Evolutionary conservation across 257 asterid genomes (phyloP), one percentile per base, ranked within the genome.

Genomic region (Ehretia macrophylla): DNA sequence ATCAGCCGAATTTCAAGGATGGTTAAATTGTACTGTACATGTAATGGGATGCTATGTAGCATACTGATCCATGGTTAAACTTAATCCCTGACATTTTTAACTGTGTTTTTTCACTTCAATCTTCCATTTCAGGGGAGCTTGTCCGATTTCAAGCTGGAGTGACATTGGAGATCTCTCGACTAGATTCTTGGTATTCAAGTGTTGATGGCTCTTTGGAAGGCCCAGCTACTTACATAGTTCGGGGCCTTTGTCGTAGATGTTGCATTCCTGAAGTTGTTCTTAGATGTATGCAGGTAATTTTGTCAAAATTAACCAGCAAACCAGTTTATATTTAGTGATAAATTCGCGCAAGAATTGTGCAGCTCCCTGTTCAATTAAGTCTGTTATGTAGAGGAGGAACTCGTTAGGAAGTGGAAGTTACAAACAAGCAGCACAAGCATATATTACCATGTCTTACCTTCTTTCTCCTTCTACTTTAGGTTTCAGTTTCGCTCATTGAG

Each of bases 171-270:
- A 89, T 93, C 69, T 86, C 94, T 57, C 71, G 84, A 64, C 72
- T 93, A 73, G 97, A 93, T 79, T 94, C 96, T 70, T 93, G 97
- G 97, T 89, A 86, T 75, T 93, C 96, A 40, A 84, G 77, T 59
- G 71, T 64, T 64, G 82, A 83, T 69, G 97, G 97, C 55, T 77
- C 91, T 57, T 61, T 83, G 58, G 90, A 77, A 72, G 89, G 77
- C 38, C 88, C 95, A 14, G 97, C 99, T n/a, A 83, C 92, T 13
- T 93, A 83, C 63, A 62, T 93, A 68, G 87, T 86, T 39, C 87
- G 88, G 32, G 99, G 99, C 58, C 94, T 93, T 65, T 93, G 97
- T 74, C 99, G 97, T 70, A 83, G 75, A 68, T 93, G 99, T 79
- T 93, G 97, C 83, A 83, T 93, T 60, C 94, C 97, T 14, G 99